Evolutionary conservation across 768 basidiomycete genomes (phyloP), one percentile per base, ranked within the genome.

Genomic region (Cystobasidium ongulense): DNA sequence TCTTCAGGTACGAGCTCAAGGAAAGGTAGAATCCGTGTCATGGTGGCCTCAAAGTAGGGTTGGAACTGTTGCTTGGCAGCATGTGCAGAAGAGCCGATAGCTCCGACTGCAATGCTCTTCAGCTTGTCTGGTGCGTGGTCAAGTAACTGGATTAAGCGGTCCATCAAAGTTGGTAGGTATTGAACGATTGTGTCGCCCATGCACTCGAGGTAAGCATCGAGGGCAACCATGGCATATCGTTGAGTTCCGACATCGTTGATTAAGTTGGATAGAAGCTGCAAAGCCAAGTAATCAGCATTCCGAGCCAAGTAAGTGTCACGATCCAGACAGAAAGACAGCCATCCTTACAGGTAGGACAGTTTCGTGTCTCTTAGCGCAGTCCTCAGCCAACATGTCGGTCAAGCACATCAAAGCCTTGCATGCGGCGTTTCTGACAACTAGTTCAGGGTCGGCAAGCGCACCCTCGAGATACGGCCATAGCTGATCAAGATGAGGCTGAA

Each of bases 31-130:
- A 99, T 86, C 73, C 88, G 88, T 76, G 85, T 84, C 88, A 98
- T 94, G 63, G 90, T 92, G 18, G 89, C 88, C 79, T 89, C 86
- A 85, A 99, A 98, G 85, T 96, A 99, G 0, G 92, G 92, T 50
- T 89, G 82, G 84, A 99, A 98, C 77, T 88, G 87, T 54, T 86
- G 87, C 81, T 91, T 91, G 41, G 95, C 91, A 15, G 96, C 95
- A 81, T 98, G 94, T 1, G 96, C 95, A 39, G 96, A 95, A 77
- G 92, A 94, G 39, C 96, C 96, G 77, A 99, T 97, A 23, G 96
- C 96, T 8, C 95, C 95, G 75, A 92, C 94, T 76, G 97, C 91
- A 77, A 97, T 93, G 53, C 90, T 85, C 83, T 97, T 95, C 81
- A 97, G 88, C 35, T 87, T 80, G 75, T 90, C 83, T n/a, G 92